Conservation (phyloP, 495 filamentous ascomycete species). For the Baudoinia panamericana region DNA sequence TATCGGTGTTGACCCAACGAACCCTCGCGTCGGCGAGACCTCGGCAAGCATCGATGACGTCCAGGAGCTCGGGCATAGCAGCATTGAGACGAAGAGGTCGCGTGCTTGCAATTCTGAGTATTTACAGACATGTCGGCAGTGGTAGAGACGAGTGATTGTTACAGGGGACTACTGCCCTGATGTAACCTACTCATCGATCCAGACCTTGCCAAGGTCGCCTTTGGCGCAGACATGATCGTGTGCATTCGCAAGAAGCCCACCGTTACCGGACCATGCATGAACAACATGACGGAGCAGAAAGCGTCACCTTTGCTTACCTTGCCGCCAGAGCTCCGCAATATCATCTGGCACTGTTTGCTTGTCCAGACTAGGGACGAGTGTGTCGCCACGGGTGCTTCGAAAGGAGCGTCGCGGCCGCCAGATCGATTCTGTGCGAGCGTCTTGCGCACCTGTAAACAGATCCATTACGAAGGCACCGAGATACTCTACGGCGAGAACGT, state of each 20-base stretch:
- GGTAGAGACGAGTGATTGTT: too few species aligned
- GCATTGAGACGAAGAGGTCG: too few species aligned
- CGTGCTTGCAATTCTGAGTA: too few species aligned
- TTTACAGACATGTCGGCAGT: too few species aligned
- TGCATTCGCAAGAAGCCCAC: conserved; percentile 1
- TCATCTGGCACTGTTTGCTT: conserved; percentile 13
- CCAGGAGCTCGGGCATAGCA: too few species aligned
- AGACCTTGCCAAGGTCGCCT: too few species aligned
- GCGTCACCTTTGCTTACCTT: conserved; percentile 15
- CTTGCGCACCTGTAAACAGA: conserved; percentile 21
- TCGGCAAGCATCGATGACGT: too few species aligned
- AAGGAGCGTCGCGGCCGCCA: not conserved
- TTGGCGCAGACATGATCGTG: conserved; percentile 4
- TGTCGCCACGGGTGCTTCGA: not conserved
- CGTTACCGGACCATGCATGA: too few species aligned
- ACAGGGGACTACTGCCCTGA: too few species aligned
- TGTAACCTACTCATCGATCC: too few species aligned
- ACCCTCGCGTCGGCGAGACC: too few species aligned
- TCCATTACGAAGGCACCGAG: conserved; percentile 20
- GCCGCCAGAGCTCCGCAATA: conserved; percentile 19
- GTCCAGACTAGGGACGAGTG: conserved; percentile 1
- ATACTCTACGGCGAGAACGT: conserved; percentile 28
- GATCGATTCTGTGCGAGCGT: conserved; percentile 15
- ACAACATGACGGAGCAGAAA: conserved; percentile 6
- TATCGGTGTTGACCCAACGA: too few species aligned